Percentiles rank a stretch among this genome's conserved stretches.
phyloP scores from a whole-genome alignment of 495 filamentous ascomycete species.

The Penicillium desertorum region DNA sequence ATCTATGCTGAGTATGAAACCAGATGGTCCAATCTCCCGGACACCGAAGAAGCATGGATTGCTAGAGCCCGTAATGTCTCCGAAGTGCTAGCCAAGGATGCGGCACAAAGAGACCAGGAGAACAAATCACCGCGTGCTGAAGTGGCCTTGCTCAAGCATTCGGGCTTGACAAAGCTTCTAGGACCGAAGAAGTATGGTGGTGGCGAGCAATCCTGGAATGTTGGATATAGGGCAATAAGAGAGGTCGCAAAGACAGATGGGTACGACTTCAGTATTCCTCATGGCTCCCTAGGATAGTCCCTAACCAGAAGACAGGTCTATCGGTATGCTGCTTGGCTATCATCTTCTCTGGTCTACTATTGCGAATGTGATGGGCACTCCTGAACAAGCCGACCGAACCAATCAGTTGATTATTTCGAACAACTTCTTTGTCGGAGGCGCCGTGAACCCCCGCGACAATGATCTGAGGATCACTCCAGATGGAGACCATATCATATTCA shows the following conservation, averaged over 20 bases:
- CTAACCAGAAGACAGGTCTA: slow-evolving; percentile 31
- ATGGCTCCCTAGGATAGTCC: background rate
- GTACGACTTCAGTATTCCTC: slow-evolving; percentile 18
- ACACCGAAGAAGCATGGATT: slow-evolving; percentile 48
- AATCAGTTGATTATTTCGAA: slow-evolving; percentile 53
- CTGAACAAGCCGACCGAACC: slow-evolving; percentile 53
- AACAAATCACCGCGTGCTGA: slow-evolving; percentile 58
- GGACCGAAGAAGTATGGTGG: slow-evolving; percentile 57
- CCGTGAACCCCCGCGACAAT: slow-evolving; percentile 61
- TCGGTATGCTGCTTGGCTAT: slow-evolving; percentile 61
- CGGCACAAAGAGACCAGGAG: slow-evolving; percentile 51
- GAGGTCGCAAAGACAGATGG: slow-evolving; percentile 61
- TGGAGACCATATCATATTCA: slow-evolving; percentile 54
- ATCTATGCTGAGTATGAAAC: slow-evolving; percentile 50
- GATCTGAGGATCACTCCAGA: slow-evolving; percentile 54
- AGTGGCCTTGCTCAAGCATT: slow-evolving; percentile 55
- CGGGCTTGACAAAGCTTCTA: slow-evolving; percentile 55
- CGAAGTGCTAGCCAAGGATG: slow-evolving; percentile 53
- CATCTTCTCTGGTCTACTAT: slow-evolving; percentile 62
- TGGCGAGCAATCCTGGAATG: slow-evolving; percentile 55
- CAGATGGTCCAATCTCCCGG: slow-evolving; percentile 48
- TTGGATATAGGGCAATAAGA: slow-evolving; percentile 56
- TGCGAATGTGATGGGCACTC: slow-evolving; percentile 54
- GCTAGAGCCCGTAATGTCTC: slow-evolving; percentile 53
- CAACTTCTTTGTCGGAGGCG: slow-evolving; percentile 63